Base-by-base conservation (phyloP, 2,329 filamentous ascomycete species). In the Colletotrichum sp. region DNA sequence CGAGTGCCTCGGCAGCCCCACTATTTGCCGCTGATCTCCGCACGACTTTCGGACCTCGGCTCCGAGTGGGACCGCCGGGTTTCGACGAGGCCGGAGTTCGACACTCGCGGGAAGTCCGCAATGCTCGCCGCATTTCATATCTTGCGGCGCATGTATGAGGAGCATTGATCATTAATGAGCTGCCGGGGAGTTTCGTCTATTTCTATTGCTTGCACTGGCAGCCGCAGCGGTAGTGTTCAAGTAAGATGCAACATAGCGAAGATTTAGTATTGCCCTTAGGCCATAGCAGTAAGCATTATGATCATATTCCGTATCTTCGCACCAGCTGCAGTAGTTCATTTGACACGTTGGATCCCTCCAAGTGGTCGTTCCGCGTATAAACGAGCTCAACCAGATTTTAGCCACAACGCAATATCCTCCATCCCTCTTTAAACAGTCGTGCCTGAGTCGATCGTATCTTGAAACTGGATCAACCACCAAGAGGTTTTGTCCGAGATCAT, bases 141-240 rank as follows among this genome's bases (percentile, higher is more conserved):
- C n/a, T 21, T 52, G 6, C n/a, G 9, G 44, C n/a, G 44, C n/a
- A 13, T n/a, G 5, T n/a, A 10, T 5, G 39, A n/a, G 9, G 8
- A 10, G 1, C 1, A 10, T n/a, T 44, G 44, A 2, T 49, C 18
- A 6, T 3, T 2, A 7, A 7, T 8, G n/a, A 52, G 10, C 9
- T 21, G 0, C 12, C n/a, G 12, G n/a, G 2, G 8, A 13, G n/a
- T 52, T 8, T 52, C 6, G 10, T 52, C 0, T 1, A 2, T 13
- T 8, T 13, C 6, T 4, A 52, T 21, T 1, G n/a, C n/a, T 52
- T 52, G 44, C 44, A n/a, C 18, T 4, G 5, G 18, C 44, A 52
- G 44, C 6, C 44, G n/a, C 3, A 24, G n/a, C 44, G 6, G 44
- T 52, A 21, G 44, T 52, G 10, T 52, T 21, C n/a, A 52, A 13